Evolutionary conservation across 257 asterid species (phyloP).

Genomic region (Salvia splendens): DNA sequence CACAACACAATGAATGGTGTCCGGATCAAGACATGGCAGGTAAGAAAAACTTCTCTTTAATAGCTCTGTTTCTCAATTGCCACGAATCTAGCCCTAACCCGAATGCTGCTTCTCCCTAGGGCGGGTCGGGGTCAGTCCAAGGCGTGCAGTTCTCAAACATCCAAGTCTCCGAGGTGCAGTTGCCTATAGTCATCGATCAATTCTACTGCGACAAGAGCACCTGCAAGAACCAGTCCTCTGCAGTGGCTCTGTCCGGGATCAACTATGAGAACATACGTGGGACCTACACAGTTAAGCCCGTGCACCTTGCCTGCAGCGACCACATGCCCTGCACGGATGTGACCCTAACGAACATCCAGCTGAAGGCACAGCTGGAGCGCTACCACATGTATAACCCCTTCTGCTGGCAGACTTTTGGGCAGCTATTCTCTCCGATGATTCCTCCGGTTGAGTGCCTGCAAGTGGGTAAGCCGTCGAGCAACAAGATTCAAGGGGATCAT

Average conservation of each 20-base stretch:
- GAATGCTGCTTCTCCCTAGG: constrained; percentile 43
- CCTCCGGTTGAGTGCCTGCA: constrained; percentile 77
- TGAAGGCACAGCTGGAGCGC: constrained; percentile 59
- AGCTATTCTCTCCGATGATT: constrained; percentile 61
- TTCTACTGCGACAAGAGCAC: constrained; percentile 74
- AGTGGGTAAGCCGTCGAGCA: constrained; percentile 76
- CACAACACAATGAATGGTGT: constrained; percentile 84
- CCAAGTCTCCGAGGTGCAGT: constrained; percentile 74
- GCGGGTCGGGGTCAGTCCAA: constrained; percentile 85
- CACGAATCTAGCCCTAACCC: not conserved
- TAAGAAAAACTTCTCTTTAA: constrained; percentile 11
- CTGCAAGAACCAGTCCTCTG: constrained; percentile 83
- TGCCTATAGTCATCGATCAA: constrained; percentile 89
- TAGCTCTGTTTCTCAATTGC: too few species aligned
- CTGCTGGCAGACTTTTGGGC: constrained; percentile 90
- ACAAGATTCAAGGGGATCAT: constrained; percentile 61
- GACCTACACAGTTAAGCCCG: constrained; percentile 84
- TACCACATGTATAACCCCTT: constrained; percentile 81
- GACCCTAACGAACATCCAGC: constrained; percentile 60
- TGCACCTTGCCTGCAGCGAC: constrained; percentile 92
- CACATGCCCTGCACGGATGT: constrained; percentile 73
- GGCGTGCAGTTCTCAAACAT: constrained; percentile 72
- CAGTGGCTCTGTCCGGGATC: constrained; percentile 81
- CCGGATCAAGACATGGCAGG: constrained; percentile 94
- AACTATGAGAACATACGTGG: constrained; percentile 72